Percentiles rank a stretch among this genome's conserved stretches.
Evolutionary conservation across 2,329 filamentous ascomycete genomes (phyloP).

Genomic region (Cryphonectria parasitica): DNA sequence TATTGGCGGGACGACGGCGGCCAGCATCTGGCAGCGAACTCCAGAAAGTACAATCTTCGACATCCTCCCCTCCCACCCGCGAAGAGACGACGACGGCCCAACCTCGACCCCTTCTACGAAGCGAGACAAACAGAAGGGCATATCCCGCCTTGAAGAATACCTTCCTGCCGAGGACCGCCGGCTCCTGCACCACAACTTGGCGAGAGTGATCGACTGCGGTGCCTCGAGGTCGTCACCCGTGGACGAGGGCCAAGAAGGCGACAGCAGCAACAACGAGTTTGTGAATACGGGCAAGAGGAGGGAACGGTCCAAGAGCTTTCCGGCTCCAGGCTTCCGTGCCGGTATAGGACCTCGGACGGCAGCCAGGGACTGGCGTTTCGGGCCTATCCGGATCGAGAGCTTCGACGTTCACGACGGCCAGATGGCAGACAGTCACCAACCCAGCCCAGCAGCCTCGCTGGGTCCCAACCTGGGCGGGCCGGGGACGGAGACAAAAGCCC

Average conservation of each 20-base stretch:
- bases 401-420: conserved; percentile 66
- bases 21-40: conserved; percentile 55
- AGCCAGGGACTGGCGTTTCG: conserved; percentile 77
- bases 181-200: conserved; percentile 28
- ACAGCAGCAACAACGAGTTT: conserved; percentile 42
- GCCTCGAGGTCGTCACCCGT: conserved; percentile 41
- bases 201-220: conserved; percentile 55
- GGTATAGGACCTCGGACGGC: conserved; percentile 55
- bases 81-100: conserved; percentile 21
- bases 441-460: conserved; percentile 43
- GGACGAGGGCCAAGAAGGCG: conserved; percentile 30
- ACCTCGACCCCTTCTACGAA: conserved; percentile 19
- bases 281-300: conserved; percentile 47
- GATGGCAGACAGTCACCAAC: conserved; percentile 25
- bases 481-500: conserved; percentile 81
- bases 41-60: conserved; percentile 57
- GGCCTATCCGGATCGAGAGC: conserved; percentile 76
- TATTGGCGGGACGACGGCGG: conserved; percentile 24
- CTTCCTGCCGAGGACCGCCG: conserved; percentile 28
- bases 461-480: conserved; percentile 60
- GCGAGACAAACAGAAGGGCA: conserved; percentile 28
- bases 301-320: conserved; percentile 46
- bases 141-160: conserved; percentile 26
- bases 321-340: conserved; percentile 46
- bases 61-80: conserved; percentile 56